Evolutionary conservation across 2,329 filamentous ascomycete species (phyloP).

Genomic region (Blastomyces gilchristii): DNA sequence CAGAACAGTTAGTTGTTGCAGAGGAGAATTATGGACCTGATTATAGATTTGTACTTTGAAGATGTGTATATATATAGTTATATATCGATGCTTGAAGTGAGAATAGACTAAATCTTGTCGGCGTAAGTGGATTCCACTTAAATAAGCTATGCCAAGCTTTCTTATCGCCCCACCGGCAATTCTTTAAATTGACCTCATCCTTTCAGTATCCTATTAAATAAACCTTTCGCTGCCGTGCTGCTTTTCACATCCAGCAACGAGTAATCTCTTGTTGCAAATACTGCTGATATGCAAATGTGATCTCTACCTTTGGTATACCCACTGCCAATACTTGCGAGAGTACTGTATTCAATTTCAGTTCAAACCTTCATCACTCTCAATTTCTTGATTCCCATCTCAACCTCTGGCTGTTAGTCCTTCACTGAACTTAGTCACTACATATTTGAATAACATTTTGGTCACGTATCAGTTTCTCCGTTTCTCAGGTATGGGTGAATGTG

Average conservation of each 20-base stretch:
- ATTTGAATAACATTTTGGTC: not conserved
- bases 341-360: not conserved
- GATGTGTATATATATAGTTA: not conserved
- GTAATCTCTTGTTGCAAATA: not conserved
- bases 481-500: not conserved
- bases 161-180: not conserved
- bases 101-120: not conserved
- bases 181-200: not conserved
- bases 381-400: not conserved
- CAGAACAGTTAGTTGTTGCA: conserved; percentile 17
- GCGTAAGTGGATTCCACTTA: not conserved
- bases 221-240: not conserved
- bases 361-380: not conserved
- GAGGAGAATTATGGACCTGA: conserved; percentile 34
- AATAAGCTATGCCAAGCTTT: not conserved
- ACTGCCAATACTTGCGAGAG: not conserved
- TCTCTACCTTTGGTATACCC: not conserved
- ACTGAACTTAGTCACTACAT: not conserved
- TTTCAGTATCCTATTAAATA: no score
- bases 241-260: not conserved
- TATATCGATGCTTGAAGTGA: not conserved
- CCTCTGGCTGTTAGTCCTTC: not conserved
- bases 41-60: conserved; percentile 28
- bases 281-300: not conserved
- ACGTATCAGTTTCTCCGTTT: not conserved